Evolutionary conservation across 257 asterid species (phyloP), one percentile per base, ranked within the genome.

Genomic region (Nicotiana tabacum): DNA sequence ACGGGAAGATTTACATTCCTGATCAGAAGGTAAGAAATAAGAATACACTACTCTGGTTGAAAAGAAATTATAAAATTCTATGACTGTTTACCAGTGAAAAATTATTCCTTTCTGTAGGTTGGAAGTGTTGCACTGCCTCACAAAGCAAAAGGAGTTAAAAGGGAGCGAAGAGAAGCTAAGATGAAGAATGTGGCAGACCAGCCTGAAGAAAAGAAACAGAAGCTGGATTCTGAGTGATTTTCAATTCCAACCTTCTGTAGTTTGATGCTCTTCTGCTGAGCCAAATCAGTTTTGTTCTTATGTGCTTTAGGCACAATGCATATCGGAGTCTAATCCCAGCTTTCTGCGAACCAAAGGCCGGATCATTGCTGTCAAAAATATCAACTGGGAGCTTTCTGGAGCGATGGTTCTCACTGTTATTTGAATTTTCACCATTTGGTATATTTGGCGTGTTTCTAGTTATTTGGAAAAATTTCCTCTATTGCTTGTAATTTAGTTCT

Each of bases 161-260:
- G 98, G 85, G 99, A 96, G 87, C 87, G 98, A 39, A 85, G 95
- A 10, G 98, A 94, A 86, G 97, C 98, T 17, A 94, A 91, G 92
- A 72, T 64, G 90, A 90, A 90, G 81, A 80, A 80, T 8, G 93
- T 83, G 62, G 85, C 83, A 18, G 66, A 77, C 12, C 82, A 86
- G 32, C 87, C 85, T 13, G 77, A 87, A 27, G 92, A 78, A 62
- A 94, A 96, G 93, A 93, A 93, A 88, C 96, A 88, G 89, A 96
- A 93, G 86, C 91, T 81, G 82, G 90, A 88, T 72, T 83, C 84
- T 16, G 90, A 90, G 88, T 91, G 87, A 89, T 83, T 72, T 46
- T 66, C 8, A 7, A 58, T 61, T 60, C 13, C 65, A 24, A 67
- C 37, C 21, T 12, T 79, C 35, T 68, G 46, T 46, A 43, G 74